Evolutionary conservation across 1,284 basidiomycete genomes (phyloP).

Genomic region (Cystobasidium slooffiae): DNA sequence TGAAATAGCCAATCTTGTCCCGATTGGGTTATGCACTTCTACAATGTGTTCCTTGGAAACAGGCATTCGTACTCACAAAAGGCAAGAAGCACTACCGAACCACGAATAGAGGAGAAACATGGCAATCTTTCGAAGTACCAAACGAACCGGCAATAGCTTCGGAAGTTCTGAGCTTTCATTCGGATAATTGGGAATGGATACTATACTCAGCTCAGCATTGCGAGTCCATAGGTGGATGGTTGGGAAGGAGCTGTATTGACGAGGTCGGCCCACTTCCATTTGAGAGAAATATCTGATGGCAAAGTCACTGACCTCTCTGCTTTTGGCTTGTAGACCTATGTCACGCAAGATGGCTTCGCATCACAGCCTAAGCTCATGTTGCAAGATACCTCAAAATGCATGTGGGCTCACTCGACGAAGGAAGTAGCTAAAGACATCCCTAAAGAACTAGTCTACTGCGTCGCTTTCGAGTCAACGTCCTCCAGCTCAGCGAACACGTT

Average conservation of each 20-base stretch:
- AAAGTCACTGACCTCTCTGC: background rate
- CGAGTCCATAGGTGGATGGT: conserved; percentile 65
- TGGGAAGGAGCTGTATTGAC: conserved; percentile 70
- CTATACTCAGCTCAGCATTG: conserved; percentile 83
- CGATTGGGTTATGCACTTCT: conserved; percentile 7
- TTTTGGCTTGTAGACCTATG: conserved; percentile 66
- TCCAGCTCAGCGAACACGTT: conserved; percentile 59
- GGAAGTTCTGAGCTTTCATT: conserved; percentile 80
- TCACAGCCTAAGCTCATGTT: conserved; percentile 67
- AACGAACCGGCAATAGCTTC: conserved; percentile 65
- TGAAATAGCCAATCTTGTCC: background rate
- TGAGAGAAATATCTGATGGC: background rate
- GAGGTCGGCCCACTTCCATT: conserved; percentile 61
- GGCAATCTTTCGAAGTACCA: conserved; percentile 77
- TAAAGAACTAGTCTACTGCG: conserved; percentile 78
- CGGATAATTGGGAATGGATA: conserved; percentile 65
- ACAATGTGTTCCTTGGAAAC: conserved; percentile 1
- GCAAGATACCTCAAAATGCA: conserved; percentile 72
- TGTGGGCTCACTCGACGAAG: conserved; percentile 80
- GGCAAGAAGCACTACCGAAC: conserved; percentile 79
- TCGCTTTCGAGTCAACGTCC: conserved; percentile 72
- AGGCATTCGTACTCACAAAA: conserved; percentile 83
- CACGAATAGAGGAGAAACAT: conserved; percentile 78
- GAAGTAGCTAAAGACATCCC: conserved; percentile 76
- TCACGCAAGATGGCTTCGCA: conserved; percentile 80